Evolutionary conservation across 495 filamentous ascomycete species (phyloP), one percentile per base, ranked within the genome.

Genomic region (Talaromyces wortmannii): DNA sequence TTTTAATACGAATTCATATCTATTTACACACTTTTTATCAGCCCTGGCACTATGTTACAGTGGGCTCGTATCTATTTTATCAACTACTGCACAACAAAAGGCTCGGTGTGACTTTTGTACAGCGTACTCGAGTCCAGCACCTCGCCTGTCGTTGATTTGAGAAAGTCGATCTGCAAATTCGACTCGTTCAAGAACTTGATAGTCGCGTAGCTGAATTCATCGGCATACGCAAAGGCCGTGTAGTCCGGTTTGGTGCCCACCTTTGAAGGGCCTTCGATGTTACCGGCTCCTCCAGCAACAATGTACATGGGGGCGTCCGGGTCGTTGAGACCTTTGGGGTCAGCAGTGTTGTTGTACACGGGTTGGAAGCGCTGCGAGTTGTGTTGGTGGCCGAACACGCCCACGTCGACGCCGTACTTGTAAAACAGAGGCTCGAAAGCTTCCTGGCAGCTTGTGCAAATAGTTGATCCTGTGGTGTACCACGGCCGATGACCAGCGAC

Each of bases 401-500:
- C 81, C 7, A 86, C 63, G 57, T 86, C 83, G 16, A 86, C 82
- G 7, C 80, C 79, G 61, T 85, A 83, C 47, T 74, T 69, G 63
- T 80, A 79, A 31, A 84, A 64, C 8, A 86, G 57, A 7, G 72
- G 67, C 64, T 86, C 82, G 53, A 86, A 86, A 6, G 78, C 79
- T 5, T 60, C 63, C 54, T 81, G 77, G 73, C 82, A 86, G 0
- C 75, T 60, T 23, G 49, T 59, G 70, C 82, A 85, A 8, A 47
- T 44, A 1, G 55, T 55, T 29, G 64, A 57, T 30, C 58, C 72
- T 48, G 62, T 68, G 7, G 61, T 64, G 66, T 86, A 86, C 81
- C 81, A 85, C 0, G 83, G 83, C 2, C 83, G 63, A 59, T 86
- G 83, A 2, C 82, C 83, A 0, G 74, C 81, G 33, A 82, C 76